Evolutionary conservation across 441 rosid genomes (phyloP), one percentile per base, ranked within the genome.

Genomic region (Daphne laureola): DNA sequence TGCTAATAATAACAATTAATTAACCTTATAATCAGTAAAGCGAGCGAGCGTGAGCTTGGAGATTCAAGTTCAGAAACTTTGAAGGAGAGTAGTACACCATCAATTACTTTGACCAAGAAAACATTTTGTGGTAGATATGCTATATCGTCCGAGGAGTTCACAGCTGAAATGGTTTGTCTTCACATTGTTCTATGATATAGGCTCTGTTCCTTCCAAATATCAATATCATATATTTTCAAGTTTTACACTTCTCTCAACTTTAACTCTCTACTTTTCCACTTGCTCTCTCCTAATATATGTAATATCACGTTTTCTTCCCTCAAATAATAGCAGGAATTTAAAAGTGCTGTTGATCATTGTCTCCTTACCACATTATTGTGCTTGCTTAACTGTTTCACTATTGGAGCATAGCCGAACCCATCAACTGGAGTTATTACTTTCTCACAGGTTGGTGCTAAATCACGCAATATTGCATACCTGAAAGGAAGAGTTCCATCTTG

Each of bases 91-190:
- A 73, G 74, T 54, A 65, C 79, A 50, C 65, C 81, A 49, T 77
- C 89, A 56, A 55, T 90, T 56, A 69, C 76, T 60, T 77, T 93
- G 87, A 82, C 77, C 55, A 79, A 67, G 68, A 93, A 87, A 80
- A 63, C 73, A 80, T 93, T 93, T 68, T 49, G 59, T 57, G 99
- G 97, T 55, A 77, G 73, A 79, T 86, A 75, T 86, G 83, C 78
- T 38, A 61, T 89, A 65, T 71, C 92, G 48, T 66, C 75, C 21
- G 79, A 79, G 62, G 92, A 89, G 49, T 86, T 86, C 68, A 78
- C 82, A 26, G 58, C 70, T 54, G 90, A 82, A 59, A 65, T 43
- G 82, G 97, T 83, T 31, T 31, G 38, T 7, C 38, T 31, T 31
- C 11, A 31, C 68, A 58, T 72, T 52, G 38, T 38, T 1, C 61